Evolutionary conservation across 345 rosid genomes (phyloP).

Genomic region (Turritis glabra): DNA sequence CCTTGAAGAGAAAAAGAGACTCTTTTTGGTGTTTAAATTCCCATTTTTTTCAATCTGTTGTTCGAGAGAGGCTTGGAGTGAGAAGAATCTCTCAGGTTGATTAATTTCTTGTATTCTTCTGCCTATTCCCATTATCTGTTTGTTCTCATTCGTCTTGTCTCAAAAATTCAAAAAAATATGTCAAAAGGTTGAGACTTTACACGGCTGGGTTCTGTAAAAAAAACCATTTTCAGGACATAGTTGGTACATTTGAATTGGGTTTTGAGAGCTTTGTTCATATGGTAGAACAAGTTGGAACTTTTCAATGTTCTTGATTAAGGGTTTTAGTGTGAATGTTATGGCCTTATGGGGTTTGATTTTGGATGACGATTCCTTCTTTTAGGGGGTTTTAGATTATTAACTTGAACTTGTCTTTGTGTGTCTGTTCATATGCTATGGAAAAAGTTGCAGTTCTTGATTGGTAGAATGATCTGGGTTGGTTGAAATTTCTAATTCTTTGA

Average conservation of each 20-base stretch:
- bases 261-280: background rate
- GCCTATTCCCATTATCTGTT: background rate
- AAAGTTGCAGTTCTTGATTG: background rate
- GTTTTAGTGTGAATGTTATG: constrained; percentile 14
- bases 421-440: background rate
- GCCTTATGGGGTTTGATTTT: too few species aligned
- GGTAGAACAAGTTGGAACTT: background rate
- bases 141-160: constrained; percentile 4
- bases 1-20: background rate
- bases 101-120: constrained; percentile 14
- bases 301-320: constrained; percentile 19
- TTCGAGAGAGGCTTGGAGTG: constrained; percentile 4
- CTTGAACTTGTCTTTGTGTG: background rate
- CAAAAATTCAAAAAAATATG: background rate
- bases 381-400: constrained; percentile 16
- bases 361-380: too few species aligned
- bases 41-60: background rate
- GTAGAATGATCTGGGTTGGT: constrained; percentile 1
- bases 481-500: background rate
- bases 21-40: background rate
- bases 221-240: background rate
- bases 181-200: constrained; percentile 20
- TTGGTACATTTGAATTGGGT: constrained; percentile 12
- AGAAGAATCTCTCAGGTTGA: constrained; percentile 19
- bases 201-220: background rate